Evolutionary conservation across 2,329 filamentous ascomycete genomes (phyloP).

Genomic region (Periconia sp.): DNA sequence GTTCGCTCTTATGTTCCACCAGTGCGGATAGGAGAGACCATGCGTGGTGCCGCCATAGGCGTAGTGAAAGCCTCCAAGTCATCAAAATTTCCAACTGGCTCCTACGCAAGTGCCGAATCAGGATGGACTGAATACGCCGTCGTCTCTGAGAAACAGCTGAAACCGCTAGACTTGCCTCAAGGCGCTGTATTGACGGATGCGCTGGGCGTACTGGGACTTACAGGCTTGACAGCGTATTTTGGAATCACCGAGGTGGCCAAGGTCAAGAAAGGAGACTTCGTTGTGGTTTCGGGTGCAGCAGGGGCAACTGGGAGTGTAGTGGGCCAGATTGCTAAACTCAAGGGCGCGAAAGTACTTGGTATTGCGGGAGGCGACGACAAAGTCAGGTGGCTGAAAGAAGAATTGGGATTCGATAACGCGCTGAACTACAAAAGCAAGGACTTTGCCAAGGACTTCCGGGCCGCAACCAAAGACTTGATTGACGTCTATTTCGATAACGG

Average conservation of each 20-base stretch:
- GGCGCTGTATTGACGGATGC: slow-evolving; percentile 60
- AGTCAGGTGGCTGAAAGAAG: slow-evolving; percentile 57
- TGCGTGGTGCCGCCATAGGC: slow-evolving; percentile 65
- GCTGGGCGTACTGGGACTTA: slow-evolving; percentile 57
- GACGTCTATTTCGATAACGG: slow-evolving; percentile 56
- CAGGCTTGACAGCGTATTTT: slow-evolving; percentile 75
- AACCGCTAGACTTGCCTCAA: slow-evolving; percentile 48
- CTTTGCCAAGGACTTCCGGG: slow-evolving; percentile 52
- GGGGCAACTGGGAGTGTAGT: slow-evolving; percentile 77
- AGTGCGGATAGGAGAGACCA: slow-evolving; percentile 66
- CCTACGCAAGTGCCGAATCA: slow-evolving; percentile 55
- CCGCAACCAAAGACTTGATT: slow-evolving; percentile 52
- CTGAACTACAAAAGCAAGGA: slow-evolving; percentile 58
- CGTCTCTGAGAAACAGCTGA: slow-evolving; percentile 53
- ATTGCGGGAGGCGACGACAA: slow-evolving; percentile 57
- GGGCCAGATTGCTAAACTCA: slow-evolving; percentile 76
- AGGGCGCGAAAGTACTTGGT: slow-evolving; percentile 57
- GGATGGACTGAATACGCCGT: slow-evolving; percentile 72
- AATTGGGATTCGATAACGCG: slow-evolving; percentile 56
- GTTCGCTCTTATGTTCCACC: slow-evolving; percentile 67
- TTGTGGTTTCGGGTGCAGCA: slow-evolving; percentile 76
- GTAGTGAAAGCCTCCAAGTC: slow-evolving; percentile 65
- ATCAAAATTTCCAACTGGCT: slow-evolving; percentile 57
- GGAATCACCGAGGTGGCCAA: slow-evolving; percentile 70
- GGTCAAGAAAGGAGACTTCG: slow-evolving; percentile 69